Evolutionary conservation across 2,329 filamentous ascomycete species (phyloP).

Genomic region (Diaporthe sp.): DNA sequence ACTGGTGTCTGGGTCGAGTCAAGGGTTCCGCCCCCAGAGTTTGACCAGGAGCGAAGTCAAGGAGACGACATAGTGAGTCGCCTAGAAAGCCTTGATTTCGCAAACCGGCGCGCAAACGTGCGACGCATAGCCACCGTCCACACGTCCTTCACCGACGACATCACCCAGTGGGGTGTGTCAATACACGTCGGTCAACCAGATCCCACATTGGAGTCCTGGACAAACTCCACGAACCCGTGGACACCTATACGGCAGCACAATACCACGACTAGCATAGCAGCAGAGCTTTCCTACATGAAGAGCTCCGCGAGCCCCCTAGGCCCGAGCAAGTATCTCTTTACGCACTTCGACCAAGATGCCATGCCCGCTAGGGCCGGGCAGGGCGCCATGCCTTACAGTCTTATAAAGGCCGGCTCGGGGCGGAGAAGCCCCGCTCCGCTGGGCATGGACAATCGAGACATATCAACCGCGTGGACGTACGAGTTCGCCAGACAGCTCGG

Average conservation of each 20-base stretch:
- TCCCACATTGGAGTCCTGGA: constrained; percentile 10
- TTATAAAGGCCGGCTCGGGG: background rate
- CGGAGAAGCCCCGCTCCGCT: constrained; percentile 14
- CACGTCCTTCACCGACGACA: constrained; percentile 27
- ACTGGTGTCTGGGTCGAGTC: constrained; percentile 40
- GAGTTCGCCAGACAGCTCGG: constrained; percentile 39
- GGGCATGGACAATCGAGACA: constrained; percentile 40
- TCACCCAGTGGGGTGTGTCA: constrained; percentile 39
- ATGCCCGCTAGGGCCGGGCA: background rate
- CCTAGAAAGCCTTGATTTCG: background rate
- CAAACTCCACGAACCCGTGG: constrained; percentile 36
- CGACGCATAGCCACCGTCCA: constrained; percentile 40
- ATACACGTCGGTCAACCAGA: constrained; percentile 39
- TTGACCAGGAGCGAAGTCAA: background rate
- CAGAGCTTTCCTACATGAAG: constrained; percentile 30
- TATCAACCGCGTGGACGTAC: constrained; percentile 36
- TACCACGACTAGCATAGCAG: constrained; percentile 35
- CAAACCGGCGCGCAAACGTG: background rate
- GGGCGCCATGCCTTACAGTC: constrained; percentile 33
- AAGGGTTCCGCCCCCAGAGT: constrained; percentile 16
- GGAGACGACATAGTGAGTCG: background rate
- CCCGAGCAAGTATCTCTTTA: constrained; percentile 27
- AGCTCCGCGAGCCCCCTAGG: background rate
- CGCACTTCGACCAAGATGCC: background rate
- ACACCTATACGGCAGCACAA: constrained; percentile 28